Evolutionary conservation across 768 basidiomycete species (phyloP).

Genomic region (Naganishia friedmannii): DNA sequence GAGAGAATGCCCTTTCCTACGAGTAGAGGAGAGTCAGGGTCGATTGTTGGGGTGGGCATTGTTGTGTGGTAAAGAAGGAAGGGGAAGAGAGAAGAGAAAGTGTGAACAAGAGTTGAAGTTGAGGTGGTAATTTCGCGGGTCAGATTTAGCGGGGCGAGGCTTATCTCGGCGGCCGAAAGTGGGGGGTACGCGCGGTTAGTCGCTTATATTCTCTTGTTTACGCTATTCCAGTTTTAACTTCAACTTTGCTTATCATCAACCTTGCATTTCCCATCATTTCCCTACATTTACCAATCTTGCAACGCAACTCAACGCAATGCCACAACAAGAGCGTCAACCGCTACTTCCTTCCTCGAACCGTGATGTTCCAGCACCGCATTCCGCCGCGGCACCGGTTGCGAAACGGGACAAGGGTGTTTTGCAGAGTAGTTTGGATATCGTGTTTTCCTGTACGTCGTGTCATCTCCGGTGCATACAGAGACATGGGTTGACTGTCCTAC

Average conservation of each 20-base stretch:
- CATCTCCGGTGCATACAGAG: no score
- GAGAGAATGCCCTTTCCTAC: conserved; percentile 39
- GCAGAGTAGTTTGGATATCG: conserved; percentile 34
- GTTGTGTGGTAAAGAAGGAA: neutral
- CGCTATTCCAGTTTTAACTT: no score
- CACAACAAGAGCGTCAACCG: conserved; percentile 24
- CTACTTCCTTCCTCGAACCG: conserved; percentile 18
- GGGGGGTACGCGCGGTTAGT: no score
- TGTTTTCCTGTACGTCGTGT: conserved; percentile 33
- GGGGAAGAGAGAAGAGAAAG: neutral
- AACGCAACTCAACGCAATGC: neutral
- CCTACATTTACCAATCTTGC: neutral
- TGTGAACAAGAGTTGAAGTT: neutral
- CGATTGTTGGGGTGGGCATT: conserved; percentile 32
- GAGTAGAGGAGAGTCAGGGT: conserved; percentile 41
- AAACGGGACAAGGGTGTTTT: conserved; percentile 28
- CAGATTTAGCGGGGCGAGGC: neutral
- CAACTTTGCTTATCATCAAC: no score
- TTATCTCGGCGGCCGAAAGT: neutral
- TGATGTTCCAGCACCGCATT: conserved; percentile 1
- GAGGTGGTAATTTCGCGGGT: neutral
- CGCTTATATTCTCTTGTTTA: no score
- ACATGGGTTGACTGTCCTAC: neutral
- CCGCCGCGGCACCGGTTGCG: conserved; percentile 2
- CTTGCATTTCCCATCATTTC: neutral